Evolutionary conservation across 1,139 yeast genomes (phyloP).

Genomic region (Maudiozyma humilis): DNA sequence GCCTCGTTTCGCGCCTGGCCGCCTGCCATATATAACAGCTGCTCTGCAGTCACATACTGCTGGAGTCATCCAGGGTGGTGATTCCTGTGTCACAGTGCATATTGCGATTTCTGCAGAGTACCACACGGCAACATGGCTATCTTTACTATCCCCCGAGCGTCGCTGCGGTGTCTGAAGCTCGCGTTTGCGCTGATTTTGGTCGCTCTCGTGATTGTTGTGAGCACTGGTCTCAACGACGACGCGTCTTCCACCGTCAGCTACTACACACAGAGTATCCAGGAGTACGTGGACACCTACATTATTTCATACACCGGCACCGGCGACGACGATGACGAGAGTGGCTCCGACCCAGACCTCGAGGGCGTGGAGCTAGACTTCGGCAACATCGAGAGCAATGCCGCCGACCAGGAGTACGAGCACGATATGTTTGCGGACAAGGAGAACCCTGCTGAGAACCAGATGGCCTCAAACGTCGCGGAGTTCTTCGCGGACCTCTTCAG

Average conservation of each 20-base stretch:
- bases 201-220: neutral
- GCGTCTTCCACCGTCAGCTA: neutral
- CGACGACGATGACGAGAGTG: neutral
- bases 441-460: constrained; percentile 1
- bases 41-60: too few species aligned
- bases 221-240: neutral
- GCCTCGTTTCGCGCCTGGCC: too few species aligned
- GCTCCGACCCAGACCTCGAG: neutral
- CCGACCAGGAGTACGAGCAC: constrained; percentile 3
- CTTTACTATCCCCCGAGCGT: constrained; percentile 1
- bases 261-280: constrained; percentile 3
- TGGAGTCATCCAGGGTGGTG: too few species aligned
- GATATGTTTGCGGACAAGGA: constrained; percentile 5
- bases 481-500: constrained; percentile 4
- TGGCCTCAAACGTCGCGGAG: neutral
- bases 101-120: too few species aligned
- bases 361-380: constrained; percentile 1
- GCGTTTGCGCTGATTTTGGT: constrained; percentile 1
- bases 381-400: neutral
- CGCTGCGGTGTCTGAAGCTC: constrained; percentile 1
- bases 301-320: neutral
- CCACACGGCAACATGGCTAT: too few species aligned
- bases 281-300: constrained; percentile 1
- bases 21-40: neutral
- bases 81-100: too few species aligned